Conservation (phyloP, 495 filamentous ascomycete species). For the Cercophora sp. region DNA sequence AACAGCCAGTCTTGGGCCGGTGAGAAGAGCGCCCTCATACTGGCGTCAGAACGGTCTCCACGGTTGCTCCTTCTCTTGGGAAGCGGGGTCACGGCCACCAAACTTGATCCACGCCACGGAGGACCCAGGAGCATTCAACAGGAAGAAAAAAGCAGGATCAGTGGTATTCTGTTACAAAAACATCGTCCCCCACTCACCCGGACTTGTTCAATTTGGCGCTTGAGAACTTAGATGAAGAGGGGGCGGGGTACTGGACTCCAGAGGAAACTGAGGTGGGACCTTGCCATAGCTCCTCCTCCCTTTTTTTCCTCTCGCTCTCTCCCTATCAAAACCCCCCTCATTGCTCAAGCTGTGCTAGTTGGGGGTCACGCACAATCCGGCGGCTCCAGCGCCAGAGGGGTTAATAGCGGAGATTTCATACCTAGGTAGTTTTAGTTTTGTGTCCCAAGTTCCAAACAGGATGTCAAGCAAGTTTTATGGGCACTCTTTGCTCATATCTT, state of each 20-base stretch:
- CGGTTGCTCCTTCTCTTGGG: background rate
- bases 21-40: no score
- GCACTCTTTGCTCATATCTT: no score
- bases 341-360: background rate
- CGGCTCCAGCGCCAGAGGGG: conserved; percentile 10
- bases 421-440: no score
- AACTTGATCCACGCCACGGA: background rate
- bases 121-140: background rate
- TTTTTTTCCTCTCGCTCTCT: no score
- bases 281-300: no score
- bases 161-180: background rate
- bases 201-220: background rate
- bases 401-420: background rate
- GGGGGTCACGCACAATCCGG: conserved; percentile 11
- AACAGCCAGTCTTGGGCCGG: no score
- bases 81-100: no score
- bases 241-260: background rate
- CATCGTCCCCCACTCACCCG: background rate
- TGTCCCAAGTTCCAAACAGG: no score
- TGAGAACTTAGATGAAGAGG: background rate
- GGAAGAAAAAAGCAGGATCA: background rate
- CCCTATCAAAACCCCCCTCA: background rate
- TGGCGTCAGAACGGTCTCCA: background rate
- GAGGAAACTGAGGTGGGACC: background rate
- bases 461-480: no score